A percentile compares a stretch with the other conserved stretches of the same genome.
phyloP scores from a whole-genome alignment of 169 alveolate genomes.

The Babesia bovis region DNA sequence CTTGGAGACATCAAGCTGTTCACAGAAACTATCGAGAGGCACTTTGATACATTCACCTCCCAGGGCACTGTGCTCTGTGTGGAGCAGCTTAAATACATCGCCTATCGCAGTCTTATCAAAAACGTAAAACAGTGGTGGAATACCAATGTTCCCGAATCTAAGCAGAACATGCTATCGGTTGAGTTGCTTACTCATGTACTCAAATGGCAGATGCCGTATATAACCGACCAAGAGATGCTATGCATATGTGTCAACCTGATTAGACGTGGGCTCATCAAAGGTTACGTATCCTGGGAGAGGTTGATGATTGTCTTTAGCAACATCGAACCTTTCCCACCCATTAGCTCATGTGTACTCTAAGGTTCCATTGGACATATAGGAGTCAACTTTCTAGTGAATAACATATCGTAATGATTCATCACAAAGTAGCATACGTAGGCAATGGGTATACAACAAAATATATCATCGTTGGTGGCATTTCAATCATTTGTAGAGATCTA shows the following conservation, averaged over 20 bases:
- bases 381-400: too few relatives aligned
- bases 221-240: conserved; percentile 77
- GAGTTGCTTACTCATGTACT: conserved; percentile 66
- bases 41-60: conserved; percentile 58
- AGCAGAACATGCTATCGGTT: conserved; percentile 74
- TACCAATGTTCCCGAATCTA: conserved; percentile 57
- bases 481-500: too few relatives aligned
- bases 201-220: conserved; percentile 58
- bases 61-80: conserved; percentile 84
- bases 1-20: conserved; percentile 72
- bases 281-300: conserved; percentile 85
- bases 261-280: conserved; percentile 80
- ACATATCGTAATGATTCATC: too few relatives aligned
- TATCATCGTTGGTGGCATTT: too few relatives aligned
- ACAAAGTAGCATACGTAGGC: too few relatives aligned
- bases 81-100: conserved; percentile 79
- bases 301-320: conserved; percentile 79
- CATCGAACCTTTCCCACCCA: conserved; percentile 80
- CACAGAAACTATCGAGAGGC: conserved; percentile 63
- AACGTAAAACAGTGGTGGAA: conserved; percentile 77
- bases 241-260: conserved; percentile 83
- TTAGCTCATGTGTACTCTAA: conserved; percentile 16
- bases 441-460: too few relatives aligned
- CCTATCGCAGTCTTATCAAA: conserved; percentile 78
- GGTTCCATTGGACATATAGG: too few relatives aligned